Evolutionary conservation across 257 asterid genomes (phyloP).

Genomic region (Plantago ovata): DNA sequence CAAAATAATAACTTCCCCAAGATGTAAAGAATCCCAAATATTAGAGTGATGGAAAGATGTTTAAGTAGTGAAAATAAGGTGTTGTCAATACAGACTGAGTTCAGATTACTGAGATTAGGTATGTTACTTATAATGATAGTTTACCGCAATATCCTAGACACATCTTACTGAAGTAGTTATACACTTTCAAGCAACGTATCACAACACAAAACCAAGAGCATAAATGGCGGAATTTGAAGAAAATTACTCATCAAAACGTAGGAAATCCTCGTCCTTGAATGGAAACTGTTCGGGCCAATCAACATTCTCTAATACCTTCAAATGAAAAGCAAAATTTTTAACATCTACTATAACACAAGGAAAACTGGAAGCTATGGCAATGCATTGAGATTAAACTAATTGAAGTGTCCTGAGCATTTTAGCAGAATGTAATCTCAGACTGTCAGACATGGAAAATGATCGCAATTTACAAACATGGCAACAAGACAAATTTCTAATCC

Average conservation of each 20-base stretch:
- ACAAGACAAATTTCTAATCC: too few species aligned
- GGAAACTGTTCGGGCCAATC: conserved; percentile 96
- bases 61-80: too few species aligned
- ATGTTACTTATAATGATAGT: too few species aligned
- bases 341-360: not conserved
- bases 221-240: conserved; percentile 2
- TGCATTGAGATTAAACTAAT: not conserved
- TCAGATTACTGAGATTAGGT: too few species aligned
- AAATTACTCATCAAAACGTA: conserved; percentile 84
- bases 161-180: not conserved
- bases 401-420: not conserved
- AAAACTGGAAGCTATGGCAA: not conserved
- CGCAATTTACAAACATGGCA: too few species aligned
- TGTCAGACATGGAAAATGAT: not conserved
- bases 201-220: conserved; percentile 3
- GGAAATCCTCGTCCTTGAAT: conserved; percentile 89
- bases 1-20: too few species aligned
- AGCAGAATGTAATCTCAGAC: not conserved
- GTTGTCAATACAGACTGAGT: too few species aligned
- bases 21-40: too few species aligned
- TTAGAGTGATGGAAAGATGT: too few species aligned
- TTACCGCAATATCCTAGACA: too few species aligned
- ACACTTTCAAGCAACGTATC: not conserved
- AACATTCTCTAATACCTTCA: conserved; percentile 79
- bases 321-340: not conserved